Percentiles rank a stretch among this genome's conserved stretches.
phyloP scores from a whole-genome alignment of 1,139 yeast species.

The Martiniozyma asiatica region DNA sequence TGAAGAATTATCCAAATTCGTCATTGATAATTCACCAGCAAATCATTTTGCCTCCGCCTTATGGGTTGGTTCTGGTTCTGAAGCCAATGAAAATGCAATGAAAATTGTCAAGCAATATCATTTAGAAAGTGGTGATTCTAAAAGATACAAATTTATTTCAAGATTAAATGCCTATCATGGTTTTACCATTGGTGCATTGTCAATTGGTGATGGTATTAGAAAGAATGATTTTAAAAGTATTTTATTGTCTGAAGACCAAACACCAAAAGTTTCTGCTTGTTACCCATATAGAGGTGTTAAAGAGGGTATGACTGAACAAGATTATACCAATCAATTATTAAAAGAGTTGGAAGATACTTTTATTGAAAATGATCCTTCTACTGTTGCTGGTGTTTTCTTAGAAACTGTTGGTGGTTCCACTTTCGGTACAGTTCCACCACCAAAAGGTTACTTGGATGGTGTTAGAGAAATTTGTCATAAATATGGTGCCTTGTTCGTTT shows the following conservation, averaged over 20 bases:
- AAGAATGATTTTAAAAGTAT: conserved; percentile 31
- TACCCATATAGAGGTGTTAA: conserved; percentile 39
- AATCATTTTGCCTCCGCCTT: conserved; percentile 34
- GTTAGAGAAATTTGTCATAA: conserved; percentile 31
- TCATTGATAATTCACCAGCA: conserved; percentile 33
- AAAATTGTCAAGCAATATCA: conserved; percentile 46
- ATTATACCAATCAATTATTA: conserved; percentile 36
- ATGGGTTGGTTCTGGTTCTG: conserved; percentile 45
- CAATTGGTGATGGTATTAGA: conserved; percentile 34
- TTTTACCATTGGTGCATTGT: conserved; percentile 42
- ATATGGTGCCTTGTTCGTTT: conserved; percentile 33
- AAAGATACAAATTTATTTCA: conserved; percentile 39
- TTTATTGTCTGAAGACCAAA: conserved; percentile 27
- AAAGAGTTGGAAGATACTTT: conserved; percentile 39
- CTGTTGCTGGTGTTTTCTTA: conserved; percentile 40
- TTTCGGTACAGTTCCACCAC: conserved; percentile 44
- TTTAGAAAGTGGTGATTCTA: conserved; percentile 35
- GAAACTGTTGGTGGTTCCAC: conserved; percentile 54
- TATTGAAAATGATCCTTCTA: conserved; percentile 38
- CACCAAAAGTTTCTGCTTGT: conserved; percentile 35
- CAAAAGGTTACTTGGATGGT: conserved; percentile 36
- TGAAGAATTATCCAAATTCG: conserved; percentile 35
- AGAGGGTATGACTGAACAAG: conserved; percentile 34
- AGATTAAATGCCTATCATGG: conserved; percentile 50
- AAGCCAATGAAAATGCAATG: conserved; percentile 41